A percentile compares a stretch with the other conserved stretches of the same genome.
These are phyloP conservation scores for Rubroshorea leprosula DNA, from an alignment of 345 rosid genomes.

Conservation along the genomic window DNA sequence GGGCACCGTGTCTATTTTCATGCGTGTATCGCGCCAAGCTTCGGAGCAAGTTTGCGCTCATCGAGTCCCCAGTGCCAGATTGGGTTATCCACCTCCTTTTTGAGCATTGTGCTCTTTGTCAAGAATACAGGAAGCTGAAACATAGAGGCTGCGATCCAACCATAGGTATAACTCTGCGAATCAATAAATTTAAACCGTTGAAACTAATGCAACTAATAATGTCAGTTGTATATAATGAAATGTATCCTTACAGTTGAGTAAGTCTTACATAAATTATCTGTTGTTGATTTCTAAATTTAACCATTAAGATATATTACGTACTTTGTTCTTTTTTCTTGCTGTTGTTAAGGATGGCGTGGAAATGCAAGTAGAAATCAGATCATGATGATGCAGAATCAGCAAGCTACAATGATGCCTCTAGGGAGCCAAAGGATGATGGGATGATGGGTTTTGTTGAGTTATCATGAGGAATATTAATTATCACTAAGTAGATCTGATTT, in stretches of 20 bases:
- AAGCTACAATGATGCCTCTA: conserved; percentile 41
- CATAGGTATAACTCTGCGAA: conserved; percentile 29
- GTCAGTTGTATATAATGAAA: neutral
- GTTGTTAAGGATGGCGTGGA: conserved; percentile 67
- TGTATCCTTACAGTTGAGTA: too few relatives aligned
- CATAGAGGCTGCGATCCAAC: conserved; percentile 60
- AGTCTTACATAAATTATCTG: too few relatives aligned
- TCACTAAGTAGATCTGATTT: too few relatives aligned
- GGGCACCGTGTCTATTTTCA: conserved; percentile 52
- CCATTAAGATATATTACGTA: too few relatives aligned
- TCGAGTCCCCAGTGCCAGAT: conserved; percentile 58
- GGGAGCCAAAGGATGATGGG: conserved; percentile 41
- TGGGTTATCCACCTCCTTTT: conserved; percentile 53
- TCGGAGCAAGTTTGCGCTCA: conserved; percentile 47
- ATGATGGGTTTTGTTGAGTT: too few relatives aligned
- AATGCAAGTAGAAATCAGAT: conserved; percentile 25
- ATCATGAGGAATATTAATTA: too few relatives aligned
- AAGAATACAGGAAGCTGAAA: conserved; percentile 67
- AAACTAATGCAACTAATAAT: neutral
- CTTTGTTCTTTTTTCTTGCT: neutral
- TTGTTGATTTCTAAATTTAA: too few relatives aligned
- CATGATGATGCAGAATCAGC: conserved; percentile 34
- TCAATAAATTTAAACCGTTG: neutral
- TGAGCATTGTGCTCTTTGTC: conserved; percentile 75
- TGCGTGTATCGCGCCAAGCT: conserved; percentile 60